Base-by-base conservation (phyloP, 352 stramenopile genomes). In the Phytophthora megakarya region DNA sequence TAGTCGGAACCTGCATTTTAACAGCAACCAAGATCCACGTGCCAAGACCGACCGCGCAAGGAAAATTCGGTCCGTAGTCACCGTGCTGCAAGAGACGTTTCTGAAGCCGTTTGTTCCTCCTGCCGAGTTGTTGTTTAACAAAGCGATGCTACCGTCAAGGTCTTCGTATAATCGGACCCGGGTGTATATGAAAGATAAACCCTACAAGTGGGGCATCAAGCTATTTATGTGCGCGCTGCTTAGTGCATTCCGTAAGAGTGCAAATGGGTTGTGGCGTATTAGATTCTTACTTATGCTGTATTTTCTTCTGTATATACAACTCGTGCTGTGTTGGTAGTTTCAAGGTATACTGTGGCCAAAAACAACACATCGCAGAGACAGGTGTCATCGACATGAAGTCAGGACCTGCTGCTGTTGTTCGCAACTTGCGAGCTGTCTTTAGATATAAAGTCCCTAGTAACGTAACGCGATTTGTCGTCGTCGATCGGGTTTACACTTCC, bases 121-220 rank as follows among this genome's bases (percentile, higher is more conserved):
- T 19, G 35, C 46, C 0, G 37, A 44, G 4, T n/a, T 65, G 0
- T 57, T 37, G 0, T 65, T 65, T 18, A 38, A 58, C 25, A 38
- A 65, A 51, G 56, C 35, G n/a, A 65, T 65, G 37, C 25, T 57
- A 18, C 45, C 56, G 4, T 58, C 45, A 3, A 33, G 28, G 19
- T 58, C 55, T 7, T 21, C 43, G 1, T 56, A 39, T 19, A 55
- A 64, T 37, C 42, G 55, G 6, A 55, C 45, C 19, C 40, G 39
- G 19, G 21, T 50, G 40, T 60, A 51, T 18, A 57, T 64, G 25
- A 64, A 64, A 42, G 56, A 42, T 40, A 64, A 56, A 2, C 54
- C 37, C 7, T 37, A 55, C 25, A 64, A 57, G 19, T 39, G 44
- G 45, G 56, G 45, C 15, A 64, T 33, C 2, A 64, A 64, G 37